These are phyloP conservation scores for Auricularia cornea DNA, from an alignment of 768 basidiomycete genomes.

Conservation along the genomic window DNA sequence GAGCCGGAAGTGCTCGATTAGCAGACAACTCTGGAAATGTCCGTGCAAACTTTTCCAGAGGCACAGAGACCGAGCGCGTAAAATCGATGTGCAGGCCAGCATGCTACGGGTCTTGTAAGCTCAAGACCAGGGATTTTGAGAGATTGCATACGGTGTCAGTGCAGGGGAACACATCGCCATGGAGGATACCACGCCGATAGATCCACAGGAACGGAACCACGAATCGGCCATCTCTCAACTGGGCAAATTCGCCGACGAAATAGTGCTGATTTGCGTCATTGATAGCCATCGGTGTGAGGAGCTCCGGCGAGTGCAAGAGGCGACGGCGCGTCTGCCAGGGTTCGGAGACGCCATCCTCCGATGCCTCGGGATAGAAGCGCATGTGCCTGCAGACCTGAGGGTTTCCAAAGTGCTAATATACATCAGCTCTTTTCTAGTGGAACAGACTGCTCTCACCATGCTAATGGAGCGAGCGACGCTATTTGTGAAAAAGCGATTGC, in stretches of 20 bases:
- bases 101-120: no score
- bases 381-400: neutral
- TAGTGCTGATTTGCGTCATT: conserved; percentile 5
- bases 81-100: no score
- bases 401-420: neutral
- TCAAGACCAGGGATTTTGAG: no score
- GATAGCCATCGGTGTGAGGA: conserved; percentile 13
- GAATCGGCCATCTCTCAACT: neutral
- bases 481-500: conserved; percentile 26
- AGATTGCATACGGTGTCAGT: neutral
- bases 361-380: neutral
- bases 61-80: no score
- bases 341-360: neutral
- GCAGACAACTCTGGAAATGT: no score
- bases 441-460: neutral
- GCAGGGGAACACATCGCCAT: neutral
- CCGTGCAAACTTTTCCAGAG: no score
- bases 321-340: neutral
- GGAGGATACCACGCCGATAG: neutral
- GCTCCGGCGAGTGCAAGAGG: neutral
- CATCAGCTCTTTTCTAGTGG: neutral
- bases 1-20: no score
- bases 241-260: conserved; percentile 13
- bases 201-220: conserved; percentile 7
- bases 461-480: conserved; percentile 1